Evolutionary conservation across 768 basidiomycete species (phyloP).

Genomic region (Trichaptum fuscoviolaceum): DNA sequence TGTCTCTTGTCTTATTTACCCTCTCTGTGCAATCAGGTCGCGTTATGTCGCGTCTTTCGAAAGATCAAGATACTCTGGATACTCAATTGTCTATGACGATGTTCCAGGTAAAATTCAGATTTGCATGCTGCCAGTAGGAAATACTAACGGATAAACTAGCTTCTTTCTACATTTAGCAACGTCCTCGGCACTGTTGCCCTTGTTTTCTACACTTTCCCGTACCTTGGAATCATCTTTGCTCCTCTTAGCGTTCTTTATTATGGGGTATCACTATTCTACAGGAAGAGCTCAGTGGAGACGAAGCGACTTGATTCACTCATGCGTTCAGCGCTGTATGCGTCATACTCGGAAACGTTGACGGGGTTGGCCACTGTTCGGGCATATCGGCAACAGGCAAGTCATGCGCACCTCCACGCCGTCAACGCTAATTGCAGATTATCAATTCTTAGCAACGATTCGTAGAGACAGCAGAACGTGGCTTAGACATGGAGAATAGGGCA

Average conservation of each 20-base stretch:
- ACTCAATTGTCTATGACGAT: conserved; percentile 40
- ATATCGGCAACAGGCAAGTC: conserved; percentile 46
- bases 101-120: conserved; percentile 33
- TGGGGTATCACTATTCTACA: conserved; percentile 49
- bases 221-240: conserved; percentile 57
- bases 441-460: conserved; percentile 40
- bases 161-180: conserved; percentile 23
- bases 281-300: conserved; percentile 56
- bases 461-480: conserved; percentile 42
- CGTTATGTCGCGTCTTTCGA: conserved; percentile 52
- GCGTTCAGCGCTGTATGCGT: conserved; percentile 52
- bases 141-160: conserved; percentile 9
- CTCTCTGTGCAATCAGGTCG: conserved; percentile 34
- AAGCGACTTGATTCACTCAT: conserved; percentile 61
- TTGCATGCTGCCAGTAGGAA: conserved; percentile 3
- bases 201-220: conserved; percentile 65
- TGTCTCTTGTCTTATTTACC: conserved; percentile 1
- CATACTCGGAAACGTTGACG: conserved; percentile 61
- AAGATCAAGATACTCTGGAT: conserved; percentile 59
- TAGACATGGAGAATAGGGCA: conserved; percentile 57
- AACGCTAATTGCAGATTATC: conserved; percentile 1
- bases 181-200: conserved; percentile 52
- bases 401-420: background rate
- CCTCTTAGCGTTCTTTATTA: conserved; percentile 51
- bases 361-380: conserved; percentile 61